Conservation (phyloP, 2,329 filamentous ascomycete genomes). For the Hawksworthiomyces lignivorus region DNA sequence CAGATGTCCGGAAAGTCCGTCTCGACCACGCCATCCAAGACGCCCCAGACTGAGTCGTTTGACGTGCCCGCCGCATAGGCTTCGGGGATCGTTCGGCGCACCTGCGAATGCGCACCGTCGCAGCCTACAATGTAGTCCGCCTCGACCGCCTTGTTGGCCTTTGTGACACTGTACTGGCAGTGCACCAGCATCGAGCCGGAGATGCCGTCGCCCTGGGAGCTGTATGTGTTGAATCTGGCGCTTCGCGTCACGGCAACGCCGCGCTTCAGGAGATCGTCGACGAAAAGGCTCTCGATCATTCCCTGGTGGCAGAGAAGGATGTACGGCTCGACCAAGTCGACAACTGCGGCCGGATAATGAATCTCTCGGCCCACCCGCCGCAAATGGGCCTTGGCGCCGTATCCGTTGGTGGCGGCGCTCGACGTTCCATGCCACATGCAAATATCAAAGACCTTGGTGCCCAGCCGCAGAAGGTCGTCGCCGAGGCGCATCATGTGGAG, state of each 20-base stretch:
- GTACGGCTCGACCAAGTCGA: slow-evolving; percentile 47
- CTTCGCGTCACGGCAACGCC: slow-evolving; percentile 57
- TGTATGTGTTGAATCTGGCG: slow-evolving; percentile 52
- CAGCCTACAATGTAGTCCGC: slow-evolving; percentile 62
- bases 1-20: slow-evolving; percentile 69
- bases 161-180: slow-evolving; percentile 40
- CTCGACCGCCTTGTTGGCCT: slow-evolving; percentile 35
- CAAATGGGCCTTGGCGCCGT: slow-evolving; percentile 39
- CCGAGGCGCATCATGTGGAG: slow-evolving; percentile 63
- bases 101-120: slow-evolving; percentile 64
- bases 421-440: slow-evolving; percentile 57
- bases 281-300: slow-evolving; percentile 64
- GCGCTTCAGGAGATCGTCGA: slow-evolving; percentile 58
- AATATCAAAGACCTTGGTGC: slow-evolving; percentile 65
- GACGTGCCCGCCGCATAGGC: slow-evolving; percentile 1
- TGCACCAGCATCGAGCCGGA: slow-evolving; percentile 38
- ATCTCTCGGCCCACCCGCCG: slow-evolving; percentile 31
- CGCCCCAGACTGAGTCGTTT: slow-evolving; percentile 51
- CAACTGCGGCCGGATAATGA: slow-evolving; percentile 49
- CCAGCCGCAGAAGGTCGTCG: slow-evolving; percentile 56
- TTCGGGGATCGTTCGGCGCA: slow-evolving; percentile 52
- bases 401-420: too few species aligned
- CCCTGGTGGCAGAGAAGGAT: slow-evolving; percentile 61
- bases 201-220: slow-evolving; percentile 31
- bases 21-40: slow-evolving; percentile 61